Evolutionary conservation across 73 alveolate species (phyloP).

Genomic region (Uronychia setigera): DNA sequence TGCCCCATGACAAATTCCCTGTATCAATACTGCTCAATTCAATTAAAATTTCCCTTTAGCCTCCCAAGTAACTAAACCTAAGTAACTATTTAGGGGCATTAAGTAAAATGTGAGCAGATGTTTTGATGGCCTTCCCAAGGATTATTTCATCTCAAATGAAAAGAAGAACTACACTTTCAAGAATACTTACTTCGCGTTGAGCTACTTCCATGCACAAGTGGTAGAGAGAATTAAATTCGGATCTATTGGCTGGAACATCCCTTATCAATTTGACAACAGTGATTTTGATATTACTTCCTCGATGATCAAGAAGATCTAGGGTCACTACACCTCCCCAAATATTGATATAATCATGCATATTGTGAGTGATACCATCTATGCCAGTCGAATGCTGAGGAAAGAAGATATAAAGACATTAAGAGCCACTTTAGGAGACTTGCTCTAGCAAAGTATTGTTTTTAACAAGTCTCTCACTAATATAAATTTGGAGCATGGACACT

Average conservation of each 20-base stretch:
- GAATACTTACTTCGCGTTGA: conserved; percentile 59
- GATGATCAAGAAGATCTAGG: conserved; percentile 43
- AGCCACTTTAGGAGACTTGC: conserved; percentile 22
- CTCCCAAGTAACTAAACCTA: conserved; percentile 80
- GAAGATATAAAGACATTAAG: conserved; percentile 13
- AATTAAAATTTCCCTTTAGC: conserved; percentile 97
- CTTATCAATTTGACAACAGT: conserved; percentile 96
- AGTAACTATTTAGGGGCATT: conserved; percentile 10
- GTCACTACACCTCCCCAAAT: neutral
- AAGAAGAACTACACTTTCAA: conserved; percentile 21
- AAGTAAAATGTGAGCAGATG: conserved; percentile 20
- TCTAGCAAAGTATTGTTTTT: neutral
- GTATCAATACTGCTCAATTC: conserved; percentile 95
- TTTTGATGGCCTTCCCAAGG: too few relatives aligned
- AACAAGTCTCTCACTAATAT: neutral
- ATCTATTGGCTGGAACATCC: conserved; percentile 98
- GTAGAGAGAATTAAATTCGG: conserved; percentile 92
- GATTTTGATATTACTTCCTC: conserved; percentile 95
- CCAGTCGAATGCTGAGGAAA: conserved; percentile 18
- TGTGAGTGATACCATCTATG: conserved; percentile 16
- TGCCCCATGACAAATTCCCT: conserved; percentile 94
- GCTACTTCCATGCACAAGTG: conserved; percentile 23
- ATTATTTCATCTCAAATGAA: conserved; percentile 11
- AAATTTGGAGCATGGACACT: conserved; percentile 9
- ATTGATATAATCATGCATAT: conserved; percentile 15